Base-by-base conservation (phyloP, 2,329 filamentous ascomycete species). In the Delphinella strobiligena region DNA sequence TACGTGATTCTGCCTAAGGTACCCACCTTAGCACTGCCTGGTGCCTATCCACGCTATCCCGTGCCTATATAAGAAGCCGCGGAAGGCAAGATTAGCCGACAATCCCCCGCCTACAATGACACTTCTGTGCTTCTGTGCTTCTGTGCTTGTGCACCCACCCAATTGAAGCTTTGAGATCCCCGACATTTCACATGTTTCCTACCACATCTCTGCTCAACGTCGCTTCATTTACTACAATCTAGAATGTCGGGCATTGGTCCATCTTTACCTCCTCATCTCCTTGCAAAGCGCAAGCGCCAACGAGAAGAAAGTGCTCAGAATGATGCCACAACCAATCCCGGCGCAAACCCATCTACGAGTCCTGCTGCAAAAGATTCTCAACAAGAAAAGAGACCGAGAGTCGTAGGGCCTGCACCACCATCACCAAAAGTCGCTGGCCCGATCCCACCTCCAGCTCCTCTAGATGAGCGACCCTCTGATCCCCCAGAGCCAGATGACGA, bases 211-310 rank as follows among this genome's bases (percentile, higher is more conserved):
- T 33, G 15, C 39, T 37, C 5, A 19, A 31, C 16, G 41, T 33
- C 15, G 17, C 18, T 31, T 35, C 45, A 44, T 52, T 37, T 11
- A 48, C 31, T 8, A 18, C 49, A 36, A 42, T 37, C 19, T 48
- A 61, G 14, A 15, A 84, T 84, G 80, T 65, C 78, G 37, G 76
- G 74, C 24, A 78, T 84, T 53, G 81, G 82, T 4, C 82, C 83
- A 11, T 68, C 78, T 44, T 59, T 87, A 17, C 82, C 83, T 10
- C 70, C 80, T 4, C 75, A 82, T 45, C 68, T 81, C 31, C 54
- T 73, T 24, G 50, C 68, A 9, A 67, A 73, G 57, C 54, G 61
- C 46, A 61, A 75, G 68, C 62, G 62, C 58, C 49, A 68, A 47
- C 58, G 62, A 42, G 61, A 68, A 22, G 62, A 61, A 44, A 48